phyloP scores from a whole-genome alignment of 2,329 filamentous ascomycete genomes.

The Hirsutella rhossiliensis region DNA sequence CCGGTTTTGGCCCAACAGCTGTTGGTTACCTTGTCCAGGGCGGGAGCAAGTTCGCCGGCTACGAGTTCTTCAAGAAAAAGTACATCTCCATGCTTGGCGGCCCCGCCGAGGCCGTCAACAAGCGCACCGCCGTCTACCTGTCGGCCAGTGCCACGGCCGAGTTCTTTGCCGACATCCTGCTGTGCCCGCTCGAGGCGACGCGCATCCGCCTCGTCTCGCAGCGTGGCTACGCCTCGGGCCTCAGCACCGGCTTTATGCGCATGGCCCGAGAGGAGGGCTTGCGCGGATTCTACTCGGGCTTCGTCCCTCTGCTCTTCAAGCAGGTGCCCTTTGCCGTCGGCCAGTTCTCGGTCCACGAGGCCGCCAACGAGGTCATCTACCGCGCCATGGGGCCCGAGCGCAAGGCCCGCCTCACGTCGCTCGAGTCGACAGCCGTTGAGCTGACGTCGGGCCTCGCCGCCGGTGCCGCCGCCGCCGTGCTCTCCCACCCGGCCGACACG shows the following conservation, averaged over 20 bases:
- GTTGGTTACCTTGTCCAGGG: constrained; percentile 85
- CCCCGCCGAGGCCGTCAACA: constrained; percentile 28
- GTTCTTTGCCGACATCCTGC: constrained; percentile 65
- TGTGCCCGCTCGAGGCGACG: constrained; percentile 83
- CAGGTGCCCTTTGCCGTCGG: constrained; percentile 89
- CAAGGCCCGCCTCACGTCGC: constrained; percentile 56
- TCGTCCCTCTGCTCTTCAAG: constrained; percentile 76
- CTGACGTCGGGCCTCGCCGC: constrained; percentile 76
- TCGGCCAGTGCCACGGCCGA: constrained; percentile 57
- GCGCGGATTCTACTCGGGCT: constrained; percentile 80
- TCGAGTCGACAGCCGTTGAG: constrained; percentile 72
- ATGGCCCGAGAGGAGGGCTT: constrained; percentile 66
- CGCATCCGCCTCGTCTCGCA: constrained; percentile 70
- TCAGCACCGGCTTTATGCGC: constrained; percentile 60
- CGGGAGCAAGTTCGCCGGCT: constrained; percentile 83
- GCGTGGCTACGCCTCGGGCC: constrained; percentile 62
- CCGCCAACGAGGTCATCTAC: constrained; percentile 68
- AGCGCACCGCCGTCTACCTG: constrained; percentile 55
- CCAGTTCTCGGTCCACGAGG: constrained; percentile 92
- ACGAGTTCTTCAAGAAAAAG: constrained; percentile 90
- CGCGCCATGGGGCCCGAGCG: constrained; percentile 48
- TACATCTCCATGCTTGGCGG: constrained; percentile 58
- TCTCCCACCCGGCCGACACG: constrained; percentile 79
- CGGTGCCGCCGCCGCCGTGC: constrained; percentile 76
- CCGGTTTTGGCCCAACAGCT: constrained; percentile 73